Evolutionary conservation across 768 basidiomycete species (phyloP).

Genomic region (Boletus barrowsii): DNA sequence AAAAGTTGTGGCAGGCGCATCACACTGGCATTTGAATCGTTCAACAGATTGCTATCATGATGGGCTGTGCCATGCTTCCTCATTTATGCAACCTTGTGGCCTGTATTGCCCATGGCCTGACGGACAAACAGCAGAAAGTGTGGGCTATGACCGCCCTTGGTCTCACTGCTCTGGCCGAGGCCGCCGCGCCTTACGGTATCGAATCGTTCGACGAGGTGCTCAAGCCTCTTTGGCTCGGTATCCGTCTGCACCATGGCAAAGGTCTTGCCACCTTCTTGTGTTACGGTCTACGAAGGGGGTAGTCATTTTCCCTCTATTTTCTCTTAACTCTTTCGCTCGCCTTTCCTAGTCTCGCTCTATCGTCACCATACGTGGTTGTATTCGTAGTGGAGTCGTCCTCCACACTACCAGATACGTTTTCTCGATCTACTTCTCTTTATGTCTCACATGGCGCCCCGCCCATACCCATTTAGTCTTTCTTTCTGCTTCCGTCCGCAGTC

Average conservation of each 20-base stretch:
- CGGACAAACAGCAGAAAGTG: constrained; percentile 79
- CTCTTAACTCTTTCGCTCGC: too few species aligned
- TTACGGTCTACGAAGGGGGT: too few species aligned
- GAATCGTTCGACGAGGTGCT: constrained; percentile 97
- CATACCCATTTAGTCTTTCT: too few species aligned
- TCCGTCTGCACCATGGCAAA: constrained; percentile 75
- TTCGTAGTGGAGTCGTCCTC: too few species aligned
- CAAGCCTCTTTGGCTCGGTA: constrained; percentile 79
- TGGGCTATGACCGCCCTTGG: constrained; percentile 76
- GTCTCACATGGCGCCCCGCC: too few species aligned
- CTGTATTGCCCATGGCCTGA: constrained; percentile 82
- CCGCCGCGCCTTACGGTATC: constrained; percentile 97
- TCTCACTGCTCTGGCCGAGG: constrained; percentile 91
- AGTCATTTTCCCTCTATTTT: too few species aligned
- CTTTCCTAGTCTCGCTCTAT: too few species aligned
- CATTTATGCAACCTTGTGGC: constrained; percentile 96
- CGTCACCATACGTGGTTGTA: too few species aligned
- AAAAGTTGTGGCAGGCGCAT: constrained; percentile 99
- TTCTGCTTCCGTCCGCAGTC: too few species aligned
- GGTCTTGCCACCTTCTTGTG: constrained; percentile 73
- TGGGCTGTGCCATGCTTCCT: constrained; percentile 97
- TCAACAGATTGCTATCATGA: constrained; percentile 99
- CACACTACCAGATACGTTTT: too few species aligned
- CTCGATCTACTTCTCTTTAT: too few species aligned
- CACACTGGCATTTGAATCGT: constrained; percentile 99